phyloP scores from a whole-genome alignment of 768 basidiomycete species.

The Macrocybe gigantea region DNA sequence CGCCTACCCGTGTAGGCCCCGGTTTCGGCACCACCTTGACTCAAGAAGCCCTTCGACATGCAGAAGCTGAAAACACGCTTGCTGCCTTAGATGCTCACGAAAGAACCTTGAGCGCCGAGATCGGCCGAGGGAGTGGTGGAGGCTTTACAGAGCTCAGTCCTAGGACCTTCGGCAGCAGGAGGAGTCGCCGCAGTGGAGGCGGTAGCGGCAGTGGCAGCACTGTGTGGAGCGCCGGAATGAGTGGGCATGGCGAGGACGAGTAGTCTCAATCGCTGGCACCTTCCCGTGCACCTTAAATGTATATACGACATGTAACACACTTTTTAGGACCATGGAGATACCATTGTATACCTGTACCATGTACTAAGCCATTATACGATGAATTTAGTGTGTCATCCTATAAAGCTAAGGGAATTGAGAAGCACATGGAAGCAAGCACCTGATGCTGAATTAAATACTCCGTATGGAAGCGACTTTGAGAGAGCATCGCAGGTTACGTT shows the following conservation, averaged over 20 bases:
- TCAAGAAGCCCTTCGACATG: conserved; percentile 71
- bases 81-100: conserved; percentile 81
- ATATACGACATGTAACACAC: no score
- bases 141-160: conserved; percentile 77
- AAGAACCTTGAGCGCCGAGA: conserved; percentile 61
- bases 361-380: no score
- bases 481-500: no score
- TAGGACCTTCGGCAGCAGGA: conserved; percentile 47
- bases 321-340: no score
- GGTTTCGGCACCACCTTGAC: conserved; percentile 48
- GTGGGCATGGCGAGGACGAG: conserved; percentile 46
- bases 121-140: conserved; percentile 65
- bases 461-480: no score
- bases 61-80: conserved; percentile 70
- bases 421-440: no score
- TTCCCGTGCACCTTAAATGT: neutral
- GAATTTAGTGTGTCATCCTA: no score
- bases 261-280: conserved; percentile 3
- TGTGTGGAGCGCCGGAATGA: conserved; percentile 85
- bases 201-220: conserved; percentile 74
- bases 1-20: conserved; percentile 20
- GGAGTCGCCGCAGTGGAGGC: conserved; percentile 52
- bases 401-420: no score
- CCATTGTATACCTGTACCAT: no score
- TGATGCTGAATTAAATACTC: no score